A percentile compares a stretch with the other conserved stretches of the same genome.
These are phyloP conservation scores for Diversispora eburnea DNA, from an alignment of 192 early-diverging fungal genomes.

Conservation along the genomic window DNA sequence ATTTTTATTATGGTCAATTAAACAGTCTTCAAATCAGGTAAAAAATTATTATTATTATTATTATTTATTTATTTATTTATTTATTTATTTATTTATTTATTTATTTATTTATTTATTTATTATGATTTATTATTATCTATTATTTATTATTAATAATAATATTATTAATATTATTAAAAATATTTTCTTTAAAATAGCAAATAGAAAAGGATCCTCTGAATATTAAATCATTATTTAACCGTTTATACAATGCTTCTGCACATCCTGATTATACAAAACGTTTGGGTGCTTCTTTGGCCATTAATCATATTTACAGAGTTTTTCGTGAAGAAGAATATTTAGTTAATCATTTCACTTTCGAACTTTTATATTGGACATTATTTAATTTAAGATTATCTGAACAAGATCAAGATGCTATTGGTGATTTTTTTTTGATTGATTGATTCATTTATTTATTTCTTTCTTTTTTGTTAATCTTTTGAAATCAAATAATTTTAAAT, in stretches of 20 bases:
- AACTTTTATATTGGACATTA: slow-evolving; percentile 65
- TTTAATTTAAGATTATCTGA: slow-evolving; percentile 59
- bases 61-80: slow-evolving; percentile 13
- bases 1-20: slow-evolving; percentile 74
- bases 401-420: slow-evolving; percentile 53
- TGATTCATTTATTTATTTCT: slow-evolving; percentile 17
- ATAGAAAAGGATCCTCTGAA: slow-evolving; percentile 57
- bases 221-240: slow-evolving; percentile 66
- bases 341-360: slow-evolving; percentile 65
- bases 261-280: slow-evolving; percentile 63
- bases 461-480: not conserved
- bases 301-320: slow-evolving; percentile 67
- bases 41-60: slow-evolving; percentile 22
- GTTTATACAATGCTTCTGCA: slow-evolving; percentile 58
- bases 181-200: slow-evolving; percentile 24
- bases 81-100: too few species aligned
- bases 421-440: slow-evolving; percentile 31
- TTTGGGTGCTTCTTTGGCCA: slow-evolving; percentile 61
- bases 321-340: slow-evolving; percentile 64
- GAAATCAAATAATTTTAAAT: not conserved
- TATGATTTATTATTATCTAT: slow-evolving; percentile 9
- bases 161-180: not conserved
- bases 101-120: too few species aligned
- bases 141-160: not conserved
- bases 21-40: slow-evolving; percentile 53